A percentile compares a stretch with the other conserved stretches of the same genome.
Conservation (phyloP, 257 asterid species). For the Euphrasia confusa region DNA sequence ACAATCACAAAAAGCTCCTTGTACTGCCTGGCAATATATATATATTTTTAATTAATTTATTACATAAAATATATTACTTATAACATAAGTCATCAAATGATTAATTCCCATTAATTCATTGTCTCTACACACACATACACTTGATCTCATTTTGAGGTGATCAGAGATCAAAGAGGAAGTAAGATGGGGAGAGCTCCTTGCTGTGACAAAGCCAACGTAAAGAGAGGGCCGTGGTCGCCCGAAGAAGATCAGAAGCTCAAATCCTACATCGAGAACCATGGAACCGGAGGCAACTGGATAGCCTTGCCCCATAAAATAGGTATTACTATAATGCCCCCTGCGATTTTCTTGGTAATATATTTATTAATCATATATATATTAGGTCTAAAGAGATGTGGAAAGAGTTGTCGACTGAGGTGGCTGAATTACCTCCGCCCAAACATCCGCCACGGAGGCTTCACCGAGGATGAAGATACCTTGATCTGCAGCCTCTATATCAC, state of each 20-base stretch:
- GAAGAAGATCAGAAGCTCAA: background rate
- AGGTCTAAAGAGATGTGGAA: slow-evolving; percentile 42
- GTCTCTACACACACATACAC: no score
- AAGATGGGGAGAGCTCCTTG: slow-evolving; percentile 4
- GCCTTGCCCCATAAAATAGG: background rate
- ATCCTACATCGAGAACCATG: background rate
- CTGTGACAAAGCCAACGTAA: slow-evolving; percentile 7
- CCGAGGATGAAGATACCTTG: slow-evolving; percentile 38
- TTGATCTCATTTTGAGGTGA: background rate
- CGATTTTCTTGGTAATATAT: no score
- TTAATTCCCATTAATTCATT: no score
- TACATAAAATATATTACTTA: background rate
- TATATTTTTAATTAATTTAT: no score
- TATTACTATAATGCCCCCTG: background rate
- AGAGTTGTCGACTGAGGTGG: slow-evolving; percentile 44
- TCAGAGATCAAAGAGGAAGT: background rate
- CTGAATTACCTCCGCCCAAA: slow-evolving; percentile 39
- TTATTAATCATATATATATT: no score
- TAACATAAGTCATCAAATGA: background rate
- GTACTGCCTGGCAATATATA: background rate
- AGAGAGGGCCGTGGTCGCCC: slow-evolving; percentile 3
- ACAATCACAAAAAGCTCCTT: background rate
- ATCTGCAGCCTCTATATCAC: slow-evolving; percentile 33
- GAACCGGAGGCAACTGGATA: background rate
- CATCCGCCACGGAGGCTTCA: slow-evolving; percentile 41